Evolutionary conservation across 345 rosid species (phyloP), one percentile per base, ranked within the genome.

Genomic region (Gossypioides kirkii): DNA sequence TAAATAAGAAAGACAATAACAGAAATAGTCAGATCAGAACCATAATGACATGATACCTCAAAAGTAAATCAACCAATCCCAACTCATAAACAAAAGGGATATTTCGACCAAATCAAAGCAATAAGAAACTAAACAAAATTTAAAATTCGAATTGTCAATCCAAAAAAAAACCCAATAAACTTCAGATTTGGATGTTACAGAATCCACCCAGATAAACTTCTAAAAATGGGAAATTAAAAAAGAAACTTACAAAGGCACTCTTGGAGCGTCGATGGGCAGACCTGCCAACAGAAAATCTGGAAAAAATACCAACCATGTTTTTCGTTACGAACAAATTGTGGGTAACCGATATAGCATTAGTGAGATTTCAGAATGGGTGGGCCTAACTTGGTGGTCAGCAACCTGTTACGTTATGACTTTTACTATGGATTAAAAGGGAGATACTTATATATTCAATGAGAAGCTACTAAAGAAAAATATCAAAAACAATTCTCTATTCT

Each of bases 251-350:
- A 20, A 54, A 11, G 3, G 59, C 23, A 53, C 58, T 53, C 58
- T 53, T n/a, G 58, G 92, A 83, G 75, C 97, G 85, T 66, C 98
- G 83, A 79, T 91, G 98, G 38, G 87, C 84, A 60, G 78, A 80
- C 83, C 86, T 82, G 41, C 89, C 85, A 59, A 81, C 88, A 80
- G 94, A 84, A 80, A 94, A 90, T 76, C 91, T 90, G 8, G 98
- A 90, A 83, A 91, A 94, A 70, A 94, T 73, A 78, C 98, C 94
- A 82, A 91, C 98, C 98, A 94, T 94, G 56, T 53, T 16, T 53
- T 53, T 53, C 9, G 56, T n/a, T 53, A 17, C 20, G 18, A 18
- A 17, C 55, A 16, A 52, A 52, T 16, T 52, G 55, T 52, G 55
- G 55, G 55, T 52, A n/a, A 8, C 4, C 50, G 50, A 46, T 12